Evolutionary conservation across 164 flowering plant genomes (phyloP), one percentile per base, ranked within the genome.

Genomic region (Aristolochia fimbriata): DNA sequence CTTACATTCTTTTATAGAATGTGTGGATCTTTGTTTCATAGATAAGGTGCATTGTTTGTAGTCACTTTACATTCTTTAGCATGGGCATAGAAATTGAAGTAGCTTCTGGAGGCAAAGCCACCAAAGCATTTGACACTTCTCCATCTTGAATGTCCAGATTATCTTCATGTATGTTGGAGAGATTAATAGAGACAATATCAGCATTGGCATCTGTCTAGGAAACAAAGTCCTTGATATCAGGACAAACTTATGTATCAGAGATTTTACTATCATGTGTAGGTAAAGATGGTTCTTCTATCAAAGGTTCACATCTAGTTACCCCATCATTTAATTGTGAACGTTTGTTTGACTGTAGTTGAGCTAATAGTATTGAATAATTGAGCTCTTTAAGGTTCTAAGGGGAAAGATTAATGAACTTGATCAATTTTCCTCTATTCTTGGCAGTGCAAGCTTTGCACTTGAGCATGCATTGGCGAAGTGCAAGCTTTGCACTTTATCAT

Each of bases 371-470:
- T 53, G 73, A 25, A 10, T 47, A 15, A 57, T 55, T 23, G 30
- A 21, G 37, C 47, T 21, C 55, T 19, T 24, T 20, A 15, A 77
- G 57, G n/a, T 57, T 60, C 64, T 47, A 65, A 24, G 64, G 62
- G 63, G 82, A 70, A 37, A 10, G 8, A 10, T 3, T 37, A 10
- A 37, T 67, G 65, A 51, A 81, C 79, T 14, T 84, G 71, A 55
- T 84, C 64, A 3, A 69, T 74, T 87, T 56, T 89, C 93, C 63
- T 82, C 87, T 72, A 96, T 84, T 9, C 79, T 89, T 54, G 96
- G 96, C 31, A 92, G 76, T 52, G 93, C 82, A 63, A 89, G 86
- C 61, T 93, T 79, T 57, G 96, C 93, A 77, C 98, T 92, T 37
- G 8, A 37, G 12, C 9, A 3, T 5, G 4, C 43, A 37, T 5